phyloP scores from a whole-genome alignment of 495 filamentous ascomycete species.

The Parachaetomium inaequale region DNA sequence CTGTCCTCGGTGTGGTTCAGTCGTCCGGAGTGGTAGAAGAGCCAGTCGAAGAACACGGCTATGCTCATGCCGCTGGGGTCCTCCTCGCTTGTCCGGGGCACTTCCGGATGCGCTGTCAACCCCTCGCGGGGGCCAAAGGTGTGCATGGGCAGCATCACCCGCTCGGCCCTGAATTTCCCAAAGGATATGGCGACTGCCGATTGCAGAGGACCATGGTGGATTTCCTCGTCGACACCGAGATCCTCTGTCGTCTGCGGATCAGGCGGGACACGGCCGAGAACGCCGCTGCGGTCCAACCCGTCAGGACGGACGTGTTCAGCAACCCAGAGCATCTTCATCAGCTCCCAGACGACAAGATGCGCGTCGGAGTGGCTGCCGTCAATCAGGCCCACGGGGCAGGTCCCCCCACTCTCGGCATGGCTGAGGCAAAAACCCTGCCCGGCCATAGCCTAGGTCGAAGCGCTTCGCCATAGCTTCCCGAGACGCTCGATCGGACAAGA shows the following conservation, averaged over 20 bases:
- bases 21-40: no score
- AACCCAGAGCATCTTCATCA: constrained; percentile 1
- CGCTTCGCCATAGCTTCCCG: not conserved
- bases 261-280: no score
- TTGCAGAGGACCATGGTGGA: not conserved
- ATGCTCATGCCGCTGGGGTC: no score
- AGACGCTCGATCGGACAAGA: not conserved
- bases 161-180: not conserved
- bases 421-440: not conserved
- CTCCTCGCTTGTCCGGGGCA: no score
- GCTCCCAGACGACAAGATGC: constrained; percentile 2
- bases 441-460: no score
- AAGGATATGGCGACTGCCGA: not conserved
- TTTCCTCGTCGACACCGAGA: not conserved
- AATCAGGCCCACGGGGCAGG: not conserved
- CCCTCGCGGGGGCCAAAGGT: no score
- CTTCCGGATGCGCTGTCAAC: no score
- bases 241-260: no score
- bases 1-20: no score
- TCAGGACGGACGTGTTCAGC: not conserved
- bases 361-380: constrained; percentile 1
- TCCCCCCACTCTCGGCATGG: not conserved
- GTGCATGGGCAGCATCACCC: not conserved
- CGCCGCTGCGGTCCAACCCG: not conserved
- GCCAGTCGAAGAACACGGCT: no score